A percentile compares a stretch with the other conserved stretches of the same genome.
These are phyloP conservation scores for Daldinia sp. DNA, from an alignment of 2,329 filamentous ascomycete species.

Conservation along the genomic window DNA sequence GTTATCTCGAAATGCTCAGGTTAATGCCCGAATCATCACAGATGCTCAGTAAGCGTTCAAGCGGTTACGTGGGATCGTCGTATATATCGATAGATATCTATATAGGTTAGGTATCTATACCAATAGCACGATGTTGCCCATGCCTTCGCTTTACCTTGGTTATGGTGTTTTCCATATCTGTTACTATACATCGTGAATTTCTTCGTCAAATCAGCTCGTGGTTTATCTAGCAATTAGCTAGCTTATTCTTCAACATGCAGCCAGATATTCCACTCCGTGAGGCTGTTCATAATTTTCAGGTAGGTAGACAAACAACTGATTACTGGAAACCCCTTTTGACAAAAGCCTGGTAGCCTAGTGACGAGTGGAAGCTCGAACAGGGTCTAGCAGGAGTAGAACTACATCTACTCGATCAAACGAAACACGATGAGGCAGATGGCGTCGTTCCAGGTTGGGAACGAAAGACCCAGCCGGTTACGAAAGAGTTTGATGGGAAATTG, in stretches of 20 bases:
- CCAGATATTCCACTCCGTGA: conserved; percentile 35
- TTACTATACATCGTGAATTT: neutral
- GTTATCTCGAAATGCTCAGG: neutral
- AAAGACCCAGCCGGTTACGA: neutral
- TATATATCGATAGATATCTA: neutral
- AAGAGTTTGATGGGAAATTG: conserved; percentile 32
- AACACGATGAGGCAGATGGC: neutral
- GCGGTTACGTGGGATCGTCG: neutral
- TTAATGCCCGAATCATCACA: neutral
- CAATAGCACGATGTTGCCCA: neutral
- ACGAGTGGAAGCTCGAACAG: conserved; percentile 40
- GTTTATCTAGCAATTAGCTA: too few relatives aligned
- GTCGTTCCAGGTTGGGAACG: neutral
- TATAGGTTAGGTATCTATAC: too few relatives aligned
- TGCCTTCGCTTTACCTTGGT: neutral
- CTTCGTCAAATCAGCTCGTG: neutral
- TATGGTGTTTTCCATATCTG: neutral
- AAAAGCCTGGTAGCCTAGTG: conserved; percentile 27
- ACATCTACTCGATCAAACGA: conserved; percentile 39
- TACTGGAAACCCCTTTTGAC: neutral
- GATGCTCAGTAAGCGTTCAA: neutral
- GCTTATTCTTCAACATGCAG: conserved; percentile 32
- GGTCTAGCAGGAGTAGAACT: conserved; percentile 35
- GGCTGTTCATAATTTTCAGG: conserved; percentile 27
- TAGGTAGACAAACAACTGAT: conserved; percentile 4